Percentiles rank a stretch among this genome's conserved stretches.
Evolutionary conservation across 305 asterid genomes (phyloP).

Genomic region (Stenogyne calaminthoides): DNA sequence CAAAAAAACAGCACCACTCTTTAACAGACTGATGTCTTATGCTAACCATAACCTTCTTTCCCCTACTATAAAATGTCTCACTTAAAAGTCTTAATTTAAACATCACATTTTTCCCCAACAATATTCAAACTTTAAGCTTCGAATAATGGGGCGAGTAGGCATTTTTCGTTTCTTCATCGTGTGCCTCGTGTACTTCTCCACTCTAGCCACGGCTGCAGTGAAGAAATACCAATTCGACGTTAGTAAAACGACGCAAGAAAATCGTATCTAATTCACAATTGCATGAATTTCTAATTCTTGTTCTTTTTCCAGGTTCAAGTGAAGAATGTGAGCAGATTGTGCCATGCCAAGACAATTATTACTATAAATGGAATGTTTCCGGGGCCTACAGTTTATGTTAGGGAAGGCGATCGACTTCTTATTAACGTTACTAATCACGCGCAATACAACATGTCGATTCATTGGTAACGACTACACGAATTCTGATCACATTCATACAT

Average conservation of each 20-base stretch:
- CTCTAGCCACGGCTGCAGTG: slow-evolving; percentile 47
- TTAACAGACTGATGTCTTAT: slow-evolving; percentile 50
- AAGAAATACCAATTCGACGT: slow-evolving; percentile 63
- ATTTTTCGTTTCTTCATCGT: slow-evolving; percentile 26
- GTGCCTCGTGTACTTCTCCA: slow-evolving; percentile 31
- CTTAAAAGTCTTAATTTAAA: neutral
- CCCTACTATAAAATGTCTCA: slow-evolving; percentile 31
- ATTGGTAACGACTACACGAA: slow-evolving; percentile 41
- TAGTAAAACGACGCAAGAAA: slow-evolving; percentile 9
- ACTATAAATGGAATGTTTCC: slow-evolving; percentile 73
- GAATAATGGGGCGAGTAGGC: slow-evolving; percentile 39
- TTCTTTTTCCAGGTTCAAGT: slow-evolving; percentile 50
- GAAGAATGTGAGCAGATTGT: slow-evolving; percentile 63
- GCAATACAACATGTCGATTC: slow-evolving; percentile 73
- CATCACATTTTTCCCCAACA: neutral
- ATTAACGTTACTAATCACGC: slow-evolving; percentile 67
- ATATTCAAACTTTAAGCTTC: neutral
- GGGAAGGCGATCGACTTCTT: slow-evolving; percentile 61
- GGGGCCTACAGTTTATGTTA: slow-evolving; percentile 63
- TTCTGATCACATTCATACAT: neutral
- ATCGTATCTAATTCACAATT: neutral
- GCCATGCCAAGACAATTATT: slow-evolving; percentile 69
- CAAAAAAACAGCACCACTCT: slow-evolving; percentile 27
- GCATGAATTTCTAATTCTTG: neutral
- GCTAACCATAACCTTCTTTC: slow-evolving; percentile 27